These are phyloP conservation scores for Acer campestre DNA, from an alignment of 345 rosid genomes.

Conservation along the genomic window DNA sequence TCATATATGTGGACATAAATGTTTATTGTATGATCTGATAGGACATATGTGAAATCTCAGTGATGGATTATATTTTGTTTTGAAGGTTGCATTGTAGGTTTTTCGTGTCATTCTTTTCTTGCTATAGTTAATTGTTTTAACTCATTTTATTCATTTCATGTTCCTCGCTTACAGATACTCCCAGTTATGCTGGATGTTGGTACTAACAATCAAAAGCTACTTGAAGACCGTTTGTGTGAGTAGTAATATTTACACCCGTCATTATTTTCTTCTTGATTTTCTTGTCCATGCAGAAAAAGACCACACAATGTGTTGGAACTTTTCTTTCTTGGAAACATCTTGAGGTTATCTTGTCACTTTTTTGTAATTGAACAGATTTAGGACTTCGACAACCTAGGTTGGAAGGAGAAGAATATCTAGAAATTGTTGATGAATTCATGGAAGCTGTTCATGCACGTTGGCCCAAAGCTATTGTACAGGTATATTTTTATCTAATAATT, in stretches of 20 bases:
- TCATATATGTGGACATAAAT: background rate
- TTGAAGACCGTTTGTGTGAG: slow-evolving; percentile 89
- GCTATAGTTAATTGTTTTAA: slow-evolving; percentile 5
- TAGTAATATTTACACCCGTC: slow-evolving; percentile 18
- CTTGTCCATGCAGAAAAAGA: slow-evolving; percentile 12
- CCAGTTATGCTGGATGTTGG: slow-evolving; percentile 98
- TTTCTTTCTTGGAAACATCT: slow-evolving; percentile 9
- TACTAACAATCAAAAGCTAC: slow-evolving; percentile 87
- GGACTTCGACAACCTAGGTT: slow-evolving; percentile 90
- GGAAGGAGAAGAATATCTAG: slow-evolving; percentile 93
- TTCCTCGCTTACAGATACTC: slow-evolving; percentile 57
- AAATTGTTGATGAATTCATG: slow-evolving; percentile 91
- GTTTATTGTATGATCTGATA: background rate
- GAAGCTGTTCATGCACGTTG: slow-evolving; percentile 92
- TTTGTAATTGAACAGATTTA: slow-evolving; percentile 56
- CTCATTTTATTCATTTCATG: slow-evolving; percentile 19
- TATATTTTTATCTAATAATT: slow-evolving; percentile 29
- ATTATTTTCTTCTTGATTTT: background rate
- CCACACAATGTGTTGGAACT: slow-evolving; percentile 16
- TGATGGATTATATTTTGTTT: background rate
- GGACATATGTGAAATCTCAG: background rate
- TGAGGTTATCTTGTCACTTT: slow-evolving; percentile 21
- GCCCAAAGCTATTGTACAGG: slow-evolving; percentile 99
- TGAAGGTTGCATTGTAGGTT: slow-evolving; percentile 6
- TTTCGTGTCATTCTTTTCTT: slow-evolving; percentile 9